phyloP scores from a whole-genome alignment of 2,329 filamentous ascomycete genomes.

The Penicillium rolfsii region DNA sequence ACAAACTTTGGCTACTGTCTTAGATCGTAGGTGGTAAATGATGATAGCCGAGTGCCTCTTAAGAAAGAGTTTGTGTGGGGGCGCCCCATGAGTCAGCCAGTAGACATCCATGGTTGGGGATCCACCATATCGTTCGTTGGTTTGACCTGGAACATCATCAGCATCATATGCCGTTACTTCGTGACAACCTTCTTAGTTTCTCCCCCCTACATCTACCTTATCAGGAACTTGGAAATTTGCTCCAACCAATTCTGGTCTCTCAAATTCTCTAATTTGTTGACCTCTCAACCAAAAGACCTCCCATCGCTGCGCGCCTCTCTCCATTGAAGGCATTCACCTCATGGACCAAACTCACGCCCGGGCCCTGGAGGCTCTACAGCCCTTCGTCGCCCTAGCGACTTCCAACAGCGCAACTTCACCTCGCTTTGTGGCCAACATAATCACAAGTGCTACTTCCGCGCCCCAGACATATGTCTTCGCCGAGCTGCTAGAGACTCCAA shows the following conservation, averaged over 20 bases:
- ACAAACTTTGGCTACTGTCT: no score
- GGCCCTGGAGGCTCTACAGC: constrained; percentile 67
- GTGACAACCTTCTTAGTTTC: neutral
- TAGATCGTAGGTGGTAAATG: no score
- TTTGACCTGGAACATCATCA: neutral
- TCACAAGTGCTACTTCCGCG: constrained; percentile 85
- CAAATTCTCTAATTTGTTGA: neutral
- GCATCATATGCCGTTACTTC: neutral
- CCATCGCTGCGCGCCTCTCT: neutral
- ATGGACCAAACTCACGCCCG: constrained; percentile 56
- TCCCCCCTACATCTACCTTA: no score
- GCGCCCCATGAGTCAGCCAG: no score
- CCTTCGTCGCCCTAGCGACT: constrained; percentile 88
- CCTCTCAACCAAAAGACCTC: no score
- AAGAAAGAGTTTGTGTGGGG: no score
- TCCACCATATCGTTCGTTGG: no score
- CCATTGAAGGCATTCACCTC: constrained; percentile 5
- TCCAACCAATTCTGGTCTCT: neutral
- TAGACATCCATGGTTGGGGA: no score
- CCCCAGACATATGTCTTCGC: constrained; percentile 90
- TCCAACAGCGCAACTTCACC: constrained; percentile 72
- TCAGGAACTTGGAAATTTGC: no score
- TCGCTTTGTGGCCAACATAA: constrained; percentile 80
- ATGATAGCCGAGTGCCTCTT: no score
- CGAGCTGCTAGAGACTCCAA: constrained; percentile 81